Conservation (phyloP, 2,329 filamentous ascomycete species). For the Coniochaeta hoffmannii region DNA sequence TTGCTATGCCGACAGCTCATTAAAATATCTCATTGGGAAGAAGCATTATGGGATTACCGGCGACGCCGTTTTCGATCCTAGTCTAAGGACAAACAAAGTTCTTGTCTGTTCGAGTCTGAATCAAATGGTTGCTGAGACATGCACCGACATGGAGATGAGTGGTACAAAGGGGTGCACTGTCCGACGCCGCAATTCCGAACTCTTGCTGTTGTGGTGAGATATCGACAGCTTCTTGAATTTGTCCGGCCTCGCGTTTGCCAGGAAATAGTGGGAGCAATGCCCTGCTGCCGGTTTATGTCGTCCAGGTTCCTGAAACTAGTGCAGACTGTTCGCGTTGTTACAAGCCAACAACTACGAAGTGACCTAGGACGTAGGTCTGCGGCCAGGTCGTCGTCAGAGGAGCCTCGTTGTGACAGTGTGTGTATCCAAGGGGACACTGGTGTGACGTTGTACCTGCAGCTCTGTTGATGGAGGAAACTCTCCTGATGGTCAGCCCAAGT, state of each 20-base stretch:
- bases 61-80: neutral
- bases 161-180: neutral
- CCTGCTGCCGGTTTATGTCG: constrained; percentile 27
- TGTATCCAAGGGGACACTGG: no score
- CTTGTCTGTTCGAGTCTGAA: neutral
- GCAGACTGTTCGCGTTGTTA: no score
- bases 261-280: no score
- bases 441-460: no score
- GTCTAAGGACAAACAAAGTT: neutral
- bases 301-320: no score
- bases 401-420: no score
- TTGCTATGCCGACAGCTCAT: neutral
- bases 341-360: no score
- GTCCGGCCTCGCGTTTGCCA: neutral
- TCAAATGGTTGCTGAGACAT: neutral
- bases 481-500: no score
- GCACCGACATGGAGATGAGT: neutral
- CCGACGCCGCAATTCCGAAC: neutral
- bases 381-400: no score
- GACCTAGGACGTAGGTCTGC: no score
- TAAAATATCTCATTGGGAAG: neutral
- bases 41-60: neutral
- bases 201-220: neutral
- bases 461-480: no score
- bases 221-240: neutral